A percentile compares a stretch with the other conserved stretches of the same genome.
Conservation (phyloP, 1,284 basidiomycete species). For the Tilletiopsis washingtonensis region DNA sequence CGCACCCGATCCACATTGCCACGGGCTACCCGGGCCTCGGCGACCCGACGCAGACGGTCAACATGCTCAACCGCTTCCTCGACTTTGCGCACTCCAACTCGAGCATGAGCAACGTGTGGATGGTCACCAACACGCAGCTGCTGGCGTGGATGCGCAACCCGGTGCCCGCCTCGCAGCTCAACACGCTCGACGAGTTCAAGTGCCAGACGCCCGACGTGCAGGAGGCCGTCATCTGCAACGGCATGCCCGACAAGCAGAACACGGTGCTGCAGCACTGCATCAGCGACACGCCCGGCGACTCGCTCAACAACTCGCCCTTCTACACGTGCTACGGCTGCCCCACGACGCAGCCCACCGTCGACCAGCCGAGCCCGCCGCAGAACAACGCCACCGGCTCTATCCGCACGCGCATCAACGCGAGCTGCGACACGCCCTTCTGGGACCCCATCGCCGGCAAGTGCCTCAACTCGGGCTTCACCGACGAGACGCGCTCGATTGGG, state of each 20-base stretch:
- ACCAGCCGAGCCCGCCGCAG: constrained; percentile 37
- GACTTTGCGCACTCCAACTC: constrained; percentile 59
- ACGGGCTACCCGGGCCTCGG: constrained; percentile 48
- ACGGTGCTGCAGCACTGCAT: constrained; percentile 34
- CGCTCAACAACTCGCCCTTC: constrained; percentile 39
- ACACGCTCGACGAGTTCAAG: constrained; percentile 39
- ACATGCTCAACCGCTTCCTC: constrained; percentile 65
- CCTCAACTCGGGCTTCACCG: constrained; percentile 25
- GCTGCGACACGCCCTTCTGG: constrained; percentile 40
- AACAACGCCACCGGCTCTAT: constrained; percentile 33
- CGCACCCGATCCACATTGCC: constrained; percentile 71
- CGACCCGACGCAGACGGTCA: constrained; percentile 12
- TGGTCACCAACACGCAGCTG: constrained; percentile 65
- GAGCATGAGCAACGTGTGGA: constrained; percentile 60
- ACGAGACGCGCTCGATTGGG: constrained; percentile 33
- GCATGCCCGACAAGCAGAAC: constrained; percentile 25
- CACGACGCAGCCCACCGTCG: constrained; percentile 26
- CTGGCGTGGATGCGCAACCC: constrained; percentile 68
- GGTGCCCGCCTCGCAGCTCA: constrained; percentile 47
- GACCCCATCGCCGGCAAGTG: constrained; percentile 37
- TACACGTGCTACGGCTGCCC: constrained; percentile 44
- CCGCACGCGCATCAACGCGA: constrained; percentile 26
- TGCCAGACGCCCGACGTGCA: constrained; percentile 28
- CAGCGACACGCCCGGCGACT: constrained; percentile 26
- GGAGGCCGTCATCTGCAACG: constrained; percentile 32